Evolutionary conservation across 345 rosid species (phyloP), one percentile per base, ranked within the genome.

Genomic region (Euclidium syriacum): DNA sequence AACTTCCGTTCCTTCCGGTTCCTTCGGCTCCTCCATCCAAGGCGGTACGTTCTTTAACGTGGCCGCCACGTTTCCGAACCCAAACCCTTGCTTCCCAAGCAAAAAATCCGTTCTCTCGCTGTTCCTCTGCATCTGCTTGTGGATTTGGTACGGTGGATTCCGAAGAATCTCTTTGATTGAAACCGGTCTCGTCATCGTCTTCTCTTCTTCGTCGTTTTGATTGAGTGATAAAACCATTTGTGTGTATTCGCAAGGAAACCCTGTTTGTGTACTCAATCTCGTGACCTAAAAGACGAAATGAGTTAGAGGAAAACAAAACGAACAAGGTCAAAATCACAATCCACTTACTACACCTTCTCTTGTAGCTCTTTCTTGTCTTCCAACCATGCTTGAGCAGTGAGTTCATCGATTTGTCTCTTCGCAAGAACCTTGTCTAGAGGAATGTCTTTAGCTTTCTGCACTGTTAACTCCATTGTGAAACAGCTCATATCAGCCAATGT

Each of bases 381-480:
- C 17, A 79, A 85, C 96, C 98, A 91, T 17, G 97, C 94, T 57
- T 66, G 80, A 57, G 91, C 82, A 23, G 97, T 89, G 69, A 83
- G 80, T 20, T 64, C 57, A 65, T 89, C 85, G 32, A 92, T 85
- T 63, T 84, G 90, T 70, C 86, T 85, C 84, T 70, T 85, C 7
- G 91, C 83, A 69, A 81, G 71, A 59, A 92, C 44, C 70, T 64
- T 73, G 58, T 83, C 88, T 34, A 92, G 73, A 15, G 82, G 85
- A 14, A 85, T 53, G 52, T 83, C 89, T 62, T 85, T 83, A 20
- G 73, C 68, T 30, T 73, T 78, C 56, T 83, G 83, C 48, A 82
- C 83, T 76, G 89, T 81, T 58, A 92, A 64, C 50, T 85, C 90
- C 9, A 73, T 43, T 5, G 49, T 62, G 32, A 74, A 79, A 51